A percentile compares a stretch with the other conserved stretches of the same genome.
These are phyloP conservation scores for Globisporangium mamillatum DNA, from an alignment of 352 stramenopile genomes.

Conservation along the genomic window DNA sequence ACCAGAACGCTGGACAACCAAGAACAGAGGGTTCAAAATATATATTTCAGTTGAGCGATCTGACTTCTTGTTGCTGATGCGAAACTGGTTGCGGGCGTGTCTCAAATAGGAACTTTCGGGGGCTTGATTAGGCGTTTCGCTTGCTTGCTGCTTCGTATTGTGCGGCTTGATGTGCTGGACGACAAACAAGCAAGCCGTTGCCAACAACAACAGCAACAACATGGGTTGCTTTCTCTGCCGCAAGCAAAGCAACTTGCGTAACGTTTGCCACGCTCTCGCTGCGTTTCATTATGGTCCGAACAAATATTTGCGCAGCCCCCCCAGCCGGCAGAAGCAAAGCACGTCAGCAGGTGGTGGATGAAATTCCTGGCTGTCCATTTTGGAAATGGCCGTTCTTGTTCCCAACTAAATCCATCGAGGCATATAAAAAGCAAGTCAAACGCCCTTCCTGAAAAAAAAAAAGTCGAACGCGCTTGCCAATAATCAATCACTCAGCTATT, in stretches of 20 bases:
- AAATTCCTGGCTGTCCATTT: background rate
- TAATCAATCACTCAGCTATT: background rate
- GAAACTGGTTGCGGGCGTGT: background rate
- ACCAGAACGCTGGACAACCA: background rate
- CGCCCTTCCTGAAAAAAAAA: background rate
- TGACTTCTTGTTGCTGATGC: background rate
- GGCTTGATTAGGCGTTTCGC: background rate
- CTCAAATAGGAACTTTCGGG: background rate
- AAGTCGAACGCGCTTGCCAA: background rate
- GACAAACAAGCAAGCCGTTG: background rate
- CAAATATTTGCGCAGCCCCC: background rate
- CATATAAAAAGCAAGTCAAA: background rate
- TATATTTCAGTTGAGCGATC: background rate
- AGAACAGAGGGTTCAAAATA: background rate
- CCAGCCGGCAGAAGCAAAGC: background rate
- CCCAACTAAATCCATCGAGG: background rate
- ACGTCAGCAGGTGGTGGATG: background rate
- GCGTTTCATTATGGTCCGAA: background rate
- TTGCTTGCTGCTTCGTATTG: background rate
- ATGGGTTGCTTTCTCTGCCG: background rate
- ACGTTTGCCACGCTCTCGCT: background rate
- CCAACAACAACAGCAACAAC: background rate
- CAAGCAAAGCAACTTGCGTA: background rate
- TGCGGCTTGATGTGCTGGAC: background rate
- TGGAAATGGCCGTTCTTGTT: constrained; percentile 1